Evolutionary conservation across 352 stramenopile genomes (phyloP).

Genomic region (Blastocystis sp.): DNA sequence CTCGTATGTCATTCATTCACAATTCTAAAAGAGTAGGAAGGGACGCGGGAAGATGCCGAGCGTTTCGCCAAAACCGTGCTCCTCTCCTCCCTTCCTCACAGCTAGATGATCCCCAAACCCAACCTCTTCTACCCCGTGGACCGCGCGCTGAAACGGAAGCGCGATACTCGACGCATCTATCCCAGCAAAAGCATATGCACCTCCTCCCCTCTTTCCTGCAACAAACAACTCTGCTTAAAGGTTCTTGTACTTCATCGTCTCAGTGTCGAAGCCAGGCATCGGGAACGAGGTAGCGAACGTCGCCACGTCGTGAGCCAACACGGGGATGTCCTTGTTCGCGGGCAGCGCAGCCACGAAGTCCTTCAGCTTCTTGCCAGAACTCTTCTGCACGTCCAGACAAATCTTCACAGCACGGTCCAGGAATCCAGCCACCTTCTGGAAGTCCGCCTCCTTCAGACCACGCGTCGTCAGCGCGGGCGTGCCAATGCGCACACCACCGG

Average conservation of each 20-base stretch:
- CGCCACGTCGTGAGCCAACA: conserved; percentile 87
- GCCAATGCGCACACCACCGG: conserved; percentile 92
- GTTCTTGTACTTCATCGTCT: conserved; percentile 79
- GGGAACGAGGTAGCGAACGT: conserved; percentile 90
- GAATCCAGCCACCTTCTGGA: conserved; percentile 92
- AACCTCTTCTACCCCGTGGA: conserved; percentile 54
- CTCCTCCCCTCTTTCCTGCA: not conserved
- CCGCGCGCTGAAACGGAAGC: conserved; percentile 8
- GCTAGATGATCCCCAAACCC: conserved; percentile 43
- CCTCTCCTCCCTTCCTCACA: not conserved
- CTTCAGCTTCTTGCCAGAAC: conserved; percentile 75
- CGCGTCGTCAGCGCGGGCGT: conserved; percentile 94
- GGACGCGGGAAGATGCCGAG: conserved; percentile 36
- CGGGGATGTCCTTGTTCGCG: conserved; percentile 81
- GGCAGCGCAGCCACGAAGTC: conserved; percentile 79
- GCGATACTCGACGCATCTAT: conserved; percentile 33
- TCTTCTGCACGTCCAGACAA: conserved; percentile 88
- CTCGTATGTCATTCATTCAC: not conserved
- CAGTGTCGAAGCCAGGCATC: conserved; percentile 92
- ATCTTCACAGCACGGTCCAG: conserved; percentile 91
- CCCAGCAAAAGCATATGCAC: conserved; percentile 52
- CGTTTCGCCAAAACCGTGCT: conserved; percentile 43
- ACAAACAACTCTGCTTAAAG: conserved; percentile 21
- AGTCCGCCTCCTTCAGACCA: conserved; percentile 93
- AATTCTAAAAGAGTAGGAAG: not conserved